A percentile compares a stretch with the other conserved stretches of the same genome.
Evolutionary conservation across 2,329 filamentous ascomycete species (phyloP).

Genomic region (Aureobasidium pullulans): DNA sequence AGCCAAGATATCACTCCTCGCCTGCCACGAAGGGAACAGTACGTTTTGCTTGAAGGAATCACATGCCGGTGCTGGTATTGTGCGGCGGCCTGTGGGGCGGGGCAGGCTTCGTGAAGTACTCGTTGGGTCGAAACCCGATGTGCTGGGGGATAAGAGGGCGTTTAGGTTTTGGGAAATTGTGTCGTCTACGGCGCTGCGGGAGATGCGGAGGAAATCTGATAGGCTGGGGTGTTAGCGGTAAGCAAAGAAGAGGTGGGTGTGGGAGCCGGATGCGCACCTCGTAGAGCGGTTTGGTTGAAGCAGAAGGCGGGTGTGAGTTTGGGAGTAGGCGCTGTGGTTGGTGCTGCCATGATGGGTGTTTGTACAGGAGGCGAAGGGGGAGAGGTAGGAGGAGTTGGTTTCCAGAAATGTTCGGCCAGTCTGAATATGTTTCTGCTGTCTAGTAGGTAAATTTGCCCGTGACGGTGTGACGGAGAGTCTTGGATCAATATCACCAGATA

Average conservation of each 20-base stretch:
- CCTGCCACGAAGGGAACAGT: conserved; percentile 83
- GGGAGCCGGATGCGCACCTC: conserved; percentile 30
- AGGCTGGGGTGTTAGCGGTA: conserved; percentile 24
- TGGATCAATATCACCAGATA: not conserved
- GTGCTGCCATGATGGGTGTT: conserved; percentile 13
- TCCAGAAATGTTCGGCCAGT: conserved; percentile 27
- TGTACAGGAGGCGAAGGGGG: conserved; percentile 5
- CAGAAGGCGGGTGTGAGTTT: conserved; percentile 43
- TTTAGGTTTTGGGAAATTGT: conserved; percentile 91
- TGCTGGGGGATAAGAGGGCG: conserved; percentile 70
- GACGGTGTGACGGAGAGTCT: too few species aligned
- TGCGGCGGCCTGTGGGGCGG: conserved; percentile 39
- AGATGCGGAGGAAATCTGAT: conserved; percentile 82
- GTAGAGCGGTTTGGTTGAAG: conserved; percentile 44
- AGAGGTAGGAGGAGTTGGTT: conserved; percentile 12
- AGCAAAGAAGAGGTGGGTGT: conserved; percentile 15
- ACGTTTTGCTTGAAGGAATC: conserved; percentile 65
- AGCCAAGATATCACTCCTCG: conserved; percentile 70
- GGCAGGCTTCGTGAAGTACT: conserved; percentile 62
- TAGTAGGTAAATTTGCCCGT: not conserved
- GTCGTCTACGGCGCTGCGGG: conserved; percentile 80
- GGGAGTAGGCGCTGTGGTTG: conserved; percentile 22
- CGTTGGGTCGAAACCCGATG: conserved; percentile 65
- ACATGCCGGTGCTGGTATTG: conserved; percentile 59
- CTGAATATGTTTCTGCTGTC: conserved; percentile 6